A percentile compares a stretch with the other conserved stretches of the same genome.
These are phyloP conservation scores for Mycena maculata DNA, from an alignment of 768 basidiomycete species.

Conservation along the genomic window DNA sequence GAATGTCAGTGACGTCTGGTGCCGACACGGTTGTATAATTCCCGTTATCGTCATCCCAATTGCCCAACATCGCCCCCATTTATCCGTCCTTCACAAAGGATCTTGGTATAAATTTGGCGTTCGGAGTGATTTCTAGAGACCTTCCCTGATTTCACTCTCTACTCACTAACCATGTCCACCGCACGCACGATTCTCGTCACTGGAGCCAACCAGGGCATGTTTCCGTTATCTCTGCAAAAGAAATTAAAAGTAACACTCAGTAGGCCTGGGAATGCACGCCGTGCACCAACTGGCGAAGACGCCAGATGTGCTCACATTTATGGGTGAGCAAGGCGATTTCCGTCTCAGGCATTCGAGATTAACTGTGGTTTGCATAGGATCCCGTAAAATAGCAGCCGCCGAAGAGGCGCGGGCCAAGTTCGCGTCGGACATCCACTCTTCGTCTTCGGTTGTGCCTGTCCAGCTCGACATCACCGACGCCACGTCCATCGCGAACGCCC, in stretches of 20 bases:
- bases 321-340: conserved; percentile 14
- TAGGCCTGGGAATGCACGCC: conserved; percentile 21
- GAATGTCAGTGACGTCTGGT: too few species aligned
- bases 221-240: not conserved
- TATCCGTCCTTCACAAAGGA: too few species aligned
- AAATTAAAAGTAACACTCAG: too few species aligned
- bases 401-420: conserved; percentile 19
- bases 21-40: too few species aligned
- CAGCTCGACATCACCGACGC: conserved; percentile 25
- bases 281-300: conserved; percentile 15
- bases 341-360: too few species aligned
- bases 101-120: too few species aligned
- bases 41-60: too few species aligned
- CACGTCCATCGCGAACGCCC: conserved; percentile 15
- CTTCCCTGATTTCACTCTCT: too few species aligned
- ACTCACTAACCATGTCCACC: not conserved
- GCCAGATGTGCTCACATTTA: conserved; percentile 9
- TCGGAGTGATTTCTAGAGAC: too few species aligned
- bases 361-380: not conserved
- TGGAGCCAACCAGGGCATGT: conserved; percentile 16
- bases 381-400: conserved; percentile 16
- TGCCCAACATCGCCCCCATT: too few species aligned
- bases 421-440: conserved; percentile 14
- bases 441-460: conserved; percentile 22
- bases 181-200: conserved; percentile 23